Evolutionary conservation across 805 yeast species (phyloP).

Genomic region (Cyberlindnera samutprakarnensis): DNA sequence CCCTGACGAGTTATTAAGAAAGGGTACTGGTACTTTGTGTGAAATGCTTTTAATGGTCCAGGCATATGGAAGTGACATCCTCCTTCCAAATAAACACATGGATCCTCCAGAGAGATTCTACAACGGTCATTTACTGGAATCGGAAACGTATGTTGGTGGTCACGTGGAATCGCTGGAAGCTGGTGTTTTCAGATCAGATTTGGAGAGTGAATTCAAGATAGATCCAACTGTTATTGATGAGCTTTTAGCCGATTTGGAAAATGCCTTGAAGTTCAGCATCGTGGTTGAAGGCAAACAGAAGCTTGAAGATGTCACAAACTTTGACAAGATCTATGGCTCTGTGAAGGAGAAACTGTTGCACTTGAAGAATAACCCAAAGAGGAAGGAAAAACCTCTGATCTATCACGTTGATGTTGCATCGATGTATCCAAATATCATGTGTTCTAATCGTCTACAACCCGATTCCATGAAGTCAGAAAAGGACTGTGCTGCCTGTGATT

Average conservation of each 20-base stretch:
- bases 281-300: constrained; percentile 71
- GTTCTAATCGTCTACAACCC: constrained; percentile 93
- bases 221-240: constrained; percentile 83
- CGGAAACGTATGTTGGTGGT: constrained; percentile 98
- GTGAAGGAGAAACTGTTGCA: constrained; percentile 50
- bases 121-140: constrained; percentile 87
- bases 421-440: constrained; percentile 99
- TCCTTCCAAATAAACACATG: constrained; percentile 87
- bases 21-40: constrained; percentile 98
- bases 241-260: constrained; percentile 60
- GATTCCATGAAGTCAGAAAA: constrained; percentile 94
- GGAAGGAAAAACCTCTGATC: constrained; percentile 77
- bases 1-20: constrained; percentile 92
- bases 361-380: constrained; percentile 50
- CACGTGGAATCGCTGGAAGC: constrained; percentile 97
- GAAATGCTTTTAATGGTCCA: constrained; percentile 97
- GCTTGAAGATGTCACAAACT: constrained; percentile 73
- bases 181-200: constrained; percentile 92
- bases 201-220: constrained; percentile 64
- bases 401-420: constrained; percentile 99
- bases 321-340: constrained; percentile 59
- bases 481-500: constrained; percentile 96
- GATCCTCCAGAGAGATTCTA: constrained; percentile 94
- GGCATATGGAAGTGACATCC: constrained; percentile 70
- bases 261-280: constrained; percentile 74